Evolutionary conservation across 2,329 filamentous ascomycete genomes (phyloP), one percentile per base, ranked within the genome.

Genomic region (Botrytis porri): DNA sequence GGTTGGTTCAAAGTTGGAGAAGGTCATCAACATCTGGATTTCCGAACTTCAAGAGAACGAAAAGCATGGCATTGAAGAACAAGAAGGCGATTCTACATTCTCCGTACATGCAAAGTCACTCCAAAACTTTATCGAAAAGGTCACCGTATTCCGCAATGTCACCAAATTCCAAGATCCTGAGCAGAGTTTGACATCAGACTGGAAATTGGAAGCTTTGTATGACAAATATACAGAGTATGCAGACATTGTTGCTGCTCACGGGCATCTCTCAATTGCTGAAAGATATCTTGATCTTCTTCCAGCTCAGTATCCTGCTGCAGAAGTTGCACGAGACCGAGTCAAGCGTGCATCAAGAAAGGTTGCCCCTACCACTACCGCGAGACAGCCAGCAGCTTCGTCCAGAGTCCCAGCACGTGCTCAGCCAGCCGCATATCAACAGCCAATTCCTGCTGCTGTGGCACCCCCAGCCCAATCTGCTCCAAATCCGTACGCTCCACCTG

Each of bases 221-320:
- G 91, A 94, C 81, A 97, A 97, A 83, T 99, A 99, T 81, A 91
- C 93, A 41, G 96, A 99, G 83, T 99, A 98, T 81, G 95, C 96
- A 22, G 95, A 99, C 81, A 95, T 99, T 77, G 90, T 97, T 73
- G 94, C 96, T 64, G 90, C 93, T 10, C 93, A 98, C 80, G 96
- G 97, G 20, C 93, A 97, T 78, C 85, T 99, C 71, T 87, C 90
- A 45, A 89, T 94, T 77, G 97, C 96, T 8, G 92, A 97, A 83
- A 95, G 93, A 82, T 99, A 99, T 80, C 88, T 99, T 59, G 89
- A 95, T 80, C 89, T 99, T 70, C 87, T 99, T 63, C 96, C 96
- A 25, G 84, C 87, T 59, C 90, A 90, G 76, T 98, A 97, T 81
- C 91, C 93, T 57, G 93, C 93, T 73, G 96, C 95, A 51, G 94